Conservation (phyloP, 2,329 filamentous ascomycete species). For the Magnaporthales sp. region DNA sequence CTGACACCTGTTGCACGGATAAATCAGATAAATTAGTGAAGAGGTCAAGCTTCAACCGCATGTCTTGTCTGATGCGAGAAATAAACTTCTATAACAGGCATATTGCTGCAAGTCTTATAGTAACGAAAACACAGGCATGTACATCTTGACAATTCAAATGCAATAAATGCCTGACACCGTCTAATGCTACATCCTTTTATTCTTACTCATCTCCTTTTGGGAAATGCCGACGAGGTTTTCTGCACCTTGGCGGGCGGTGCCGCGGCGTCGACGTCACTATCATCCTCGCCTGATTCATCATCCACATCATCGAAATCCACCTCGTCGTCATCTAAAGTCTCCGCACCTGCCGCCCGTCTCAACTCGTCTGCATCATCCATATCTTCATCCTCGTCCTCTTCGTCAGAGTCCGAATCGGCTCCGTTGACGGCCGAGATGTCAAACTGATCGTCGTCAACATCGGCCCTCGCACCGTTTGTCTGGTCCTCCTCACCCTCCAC, state of each 20-base stretch:
- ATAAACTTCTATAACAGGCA: too few species aligned
- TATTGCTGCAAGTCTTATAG: too few species aligned
- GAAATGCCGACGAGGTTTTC: constrained; percentile 20
- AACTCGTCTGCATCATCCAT: constrained; percentile 12
- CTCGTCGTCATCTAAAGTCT: constrained; percentile 22
- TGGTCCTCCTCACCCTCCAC: constrained; percentile 5
- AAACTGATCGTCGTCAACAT: constrained; percentile 11
- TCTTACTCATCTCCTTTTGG: constrained; percentile 19
- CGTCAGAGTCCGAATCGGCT: constrained; percentile 9
- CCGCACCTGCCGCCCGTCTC: constrained; percentile 13
- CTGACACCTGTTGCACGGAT: too few species aligned
- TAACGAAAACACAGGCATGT: not conserved
- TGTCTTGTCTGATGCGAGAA: too few species aligned
- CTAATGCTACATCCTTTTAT: not conserved
- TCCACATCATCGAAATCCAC: constrained; percentile 24
- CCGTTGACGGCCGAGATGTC: constrained; percentile 8
- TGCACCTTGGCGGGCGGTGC: constrained; percentile 25
- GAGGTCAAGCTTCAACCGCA: too few species aligned
- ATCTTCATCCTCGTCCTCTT: constrained; percentile 12
- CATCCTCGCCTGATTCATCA: constrained; percentile 19
- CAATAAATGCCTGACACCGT: not conserved
- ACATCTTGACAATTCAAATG: not conserved
- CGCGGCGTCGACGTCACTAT: constrained; percentile 19
- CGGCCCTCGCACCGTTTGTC: constrained; percentile 5
- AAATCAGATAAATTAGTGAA: too few species aligned